Conservation (phyloP, 345 rosid species). For the Eucalyptus camaldulensis region DNA sequence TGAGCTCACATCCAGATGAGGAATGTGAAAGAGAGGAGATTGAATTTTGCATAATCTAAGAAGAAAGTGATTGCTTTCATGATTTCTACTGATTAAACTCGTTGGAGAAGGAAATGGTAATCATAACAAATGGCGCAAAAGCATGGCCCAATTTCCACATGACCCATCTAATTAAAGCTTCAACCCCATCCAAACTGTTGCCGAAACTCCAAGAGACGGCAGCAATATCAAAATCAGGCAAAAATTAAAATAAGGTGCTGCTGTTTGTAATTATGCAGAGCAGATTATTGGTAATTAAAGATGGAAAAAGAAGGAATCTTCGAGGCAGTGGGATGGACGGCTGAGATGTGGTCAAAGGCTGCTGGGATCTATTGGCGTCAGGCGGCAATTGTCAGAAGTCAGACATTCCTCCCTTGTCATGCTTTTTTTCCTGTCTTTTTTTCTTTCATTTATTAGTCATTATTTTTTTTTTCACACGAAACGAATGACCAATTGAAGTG, state of each 20-base stretch:
- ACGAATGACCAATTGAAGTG: neutral
- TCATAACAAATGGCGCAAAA: neutral
- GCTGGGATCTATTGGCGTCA: neutral
- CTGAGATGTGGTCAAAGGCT: constrained; percentile 47
- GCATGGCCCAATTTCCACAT: neutral
- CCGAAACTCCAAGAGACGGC: neutral
- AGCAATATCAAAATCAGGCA: neutral
- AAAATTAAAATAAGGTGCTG: neutral
- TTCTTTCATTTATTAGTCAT: neutral
- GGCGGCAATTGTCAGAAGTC: constrained; percentile 8
- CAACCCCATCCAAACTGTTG: neutral
- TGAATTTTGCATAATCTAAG: too few relatives aligned
- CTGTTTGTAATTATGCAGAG: neutral
- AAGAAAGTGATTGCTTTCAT: neutral
- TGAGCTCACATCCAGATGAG: neutral
- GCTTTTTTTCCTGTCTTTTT: neutral
- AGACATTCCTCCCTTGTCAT: neutral
- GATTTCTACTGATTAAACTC: neutral
- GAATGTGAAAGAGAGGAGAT: neutral
- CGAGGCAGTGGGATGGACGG: constrained; percentile 15
- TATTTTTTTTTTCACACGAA: neutral
- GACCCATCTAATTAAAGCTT: neutral
- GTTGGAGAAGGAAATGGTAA: neutral
- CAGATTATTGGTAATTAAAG: neutral
- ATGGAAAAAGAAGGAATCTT: neutral